phyloP scores from a whole-genome alignment of 768 basidiomycete genomes.

The Psilocybe subaeruginosa region DNA sequence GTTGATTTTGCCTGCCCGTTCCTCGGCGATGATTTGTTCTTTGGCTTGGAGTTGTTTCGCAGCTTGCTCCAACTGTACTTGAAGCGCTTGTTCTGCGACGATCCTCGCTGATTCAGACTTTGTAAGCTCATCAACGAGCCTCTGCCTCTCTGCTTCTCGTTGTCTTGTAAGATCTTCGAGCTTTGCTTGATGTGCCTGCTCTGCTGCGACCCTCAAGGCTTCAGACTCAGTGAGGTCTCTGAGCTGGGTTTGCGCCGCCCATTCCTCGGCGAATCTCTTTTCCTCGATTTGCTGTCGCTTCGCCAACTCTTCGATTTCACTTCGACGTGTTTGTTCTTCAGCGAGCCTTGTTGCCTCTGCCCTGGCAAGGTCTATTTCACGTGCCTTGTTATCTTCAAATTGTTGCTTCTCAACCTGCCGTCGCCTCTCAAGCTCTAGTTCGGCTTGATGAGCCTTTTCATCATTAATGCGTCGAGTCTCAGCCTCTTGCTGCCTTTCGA shows the following conservation, averaged over 20 bases:
- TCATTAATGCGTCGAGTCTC: neutral
- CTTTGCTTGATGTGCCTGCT: neutral
- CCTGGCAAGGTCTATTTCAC: neutral
- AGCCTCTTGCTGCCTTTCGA: neutral
- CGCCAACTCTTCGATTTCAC: neutral
- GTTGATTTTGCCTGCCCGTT: too few relatives aligned
- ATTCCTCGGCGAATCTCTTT: neutral
- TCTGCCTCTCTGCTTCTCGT: constrained; percentile 13
- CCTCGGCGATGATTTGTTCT: too few relatives aligned
- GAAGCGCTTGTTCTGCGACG: constrained; percentile 19
- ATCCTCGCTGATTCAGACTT: constrained; percentile 3
- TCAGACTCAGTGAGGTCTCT: neutral
- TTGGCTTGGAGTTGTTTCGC: neutral
- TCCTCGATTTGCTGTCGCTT: constrained; percentile 6
- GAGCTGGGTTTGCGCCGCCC: neutral
- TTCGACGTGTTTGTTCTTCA: constrained; percentile 4
- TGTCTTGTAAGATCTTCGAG: neutral
- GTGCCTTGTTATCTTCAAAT: neutral
- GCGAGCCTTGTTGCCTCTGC: constrained; percentile 7
- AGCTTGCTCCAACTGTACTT: constrained; percentile 17
- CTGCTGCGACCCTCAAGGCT: neutral
- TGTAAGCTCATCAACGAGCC: constrained; percentile 21
- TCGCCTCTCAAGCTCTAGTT: neutral
- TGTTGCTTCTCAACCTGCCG: neutral
- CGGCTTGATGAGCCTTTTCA: neutral